Evolutionary conservation across 108 stramenopile species (phyloP), one percentile per base, ranked within the genome.

Genomic region (Skeletonema costatum): DNA sequence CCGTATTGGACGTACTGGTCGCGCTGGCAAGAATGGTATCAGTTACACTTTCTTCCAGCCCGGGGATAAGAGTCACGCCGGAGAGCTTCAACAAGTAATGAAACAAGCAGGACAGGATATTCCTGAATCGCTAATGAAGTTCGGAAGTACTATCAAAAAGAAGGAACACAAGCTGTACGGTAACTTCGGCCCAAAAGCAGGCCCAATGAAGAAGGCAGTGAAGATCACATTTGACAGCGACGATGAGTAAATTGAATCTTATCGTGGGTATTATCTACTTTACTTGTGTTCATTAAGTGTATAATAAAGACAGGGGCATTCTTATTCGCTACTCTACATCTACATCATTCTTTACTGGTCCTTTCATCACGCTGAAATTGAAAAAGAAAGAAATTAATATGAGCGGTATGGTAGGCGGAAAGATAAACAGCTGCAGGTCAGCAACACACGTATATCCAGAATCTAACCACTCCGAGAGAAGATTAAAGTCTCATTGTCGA

Each of bases 91-190:
- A 74, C 96, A 97, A 73, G 97, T 98, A n/a, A 96, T 99, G 82
- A 90, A 77, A 56, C 96, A 98, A 75, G 99, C 98, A 42, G 97
- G 94, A 19, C 96, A 97, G 72, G 67, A 75, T 32, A 91, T 98
- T 60, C 98, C 99, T 1, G 90, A 93, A 29, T 97, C 87, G 29
- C 77, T 99, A 29, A 84, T 96, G 87, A 93, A 92, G 73, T 99
- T 99, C 86, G 98, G 98, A 10, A 97, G 97, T 71, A 97, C 97
- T 12, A 98, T 99, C 44, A 99, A 99, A 83, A 99, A 99, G 92
- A 99, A 99, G 93, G 97, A 98, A 79, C 97, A 98, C 91, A 99
- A 98, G 71, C 74, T 98, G 36, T 99, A 99, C 70, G 98, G 99
- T 17, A 97, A 73, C 56, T 98, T 98, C 86, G 96, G 96, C 16